Base-by-base conservation (phyloP, 257 asterid genomes). In the Penstemon newberryi region DNA sequence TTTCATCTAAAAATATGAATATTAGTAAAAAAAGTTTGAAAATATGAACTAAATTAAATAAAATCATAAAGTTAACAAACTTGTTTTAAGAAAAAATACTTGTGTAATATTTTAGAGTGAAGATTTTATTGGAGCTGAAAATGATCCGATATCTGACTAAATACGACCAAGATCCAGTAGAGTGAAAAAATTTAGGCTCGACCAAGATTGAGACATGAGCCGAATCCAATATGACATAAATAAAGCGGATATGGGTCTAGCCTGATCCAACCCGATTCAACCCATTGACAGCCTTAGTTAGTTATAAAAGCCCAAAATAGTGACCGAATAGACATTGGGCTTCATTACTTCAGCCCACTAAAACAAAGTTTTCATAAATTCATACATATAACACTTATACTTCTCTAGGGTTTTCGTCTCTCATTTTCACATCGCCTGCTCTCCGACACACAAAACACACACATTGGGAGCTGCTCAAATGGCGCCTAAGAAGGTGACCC, bases 401-500 rank as follows among this genome's bases (percentile, higher is more conserved):
- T 1, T 4, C 3, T 1, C 54, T 73, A 70, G 80, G 77, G 77
- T 62, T 71, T 6, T 1, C 1, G 37, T 3, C 0, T 38, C 42
- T 45, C 45, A 49, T 71, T 52, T 58, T 57, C 37, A 0, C 45
- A 38, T 64, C 13, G 33, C 33, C 33, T 25, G 33, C 33, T 25
- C 33, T 69, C 40, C 11, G 62, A 11, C n/a, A 13, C 68, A n/a
- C 49, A 19, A 60, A 0, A 6, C 6, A 18, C 70, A 18, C 69
- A 56, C 47, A 11, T 67, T 57, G 60, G 66, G 33, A 25, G 33
- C 56, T 66, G 66, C 70, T 40, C 59, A 63, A 71, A 83, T 83
- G 89, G 79, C 84, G 56, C 74, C 89, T 65, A 83, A 44, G 65
- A 70, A 39, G 37, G 56, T 19, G 42, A 38, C 61, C 45, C 85